Evolutionary conservation across 2,329 filamentous ascomycete species (phyloP).

Genomic region (Alternaria postmessia): DNA sequence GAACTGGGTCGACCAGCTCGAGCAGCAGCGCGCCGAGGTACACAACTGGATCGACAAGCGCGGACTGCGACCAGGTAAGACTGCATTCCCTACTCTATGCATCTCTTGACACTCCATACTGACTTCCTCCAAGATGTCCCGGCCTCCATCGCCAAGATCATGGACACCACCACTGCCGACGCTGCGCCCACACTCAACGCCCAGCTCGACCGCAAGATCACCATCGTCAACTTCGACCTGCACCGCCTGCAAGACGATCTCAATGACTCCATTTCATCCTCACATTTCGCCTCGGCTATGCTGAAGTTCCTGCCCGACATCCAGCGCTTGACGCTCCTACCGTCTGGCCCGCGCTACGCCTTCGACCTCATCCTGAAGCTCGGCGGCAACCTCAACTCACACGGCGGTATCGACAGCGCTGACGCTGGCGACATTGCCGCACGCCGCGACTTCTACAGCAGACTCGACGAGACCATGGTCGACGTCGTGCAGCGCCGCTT

Average conservation of each 20-base stretch:
- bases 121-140: constrained; percentile 59
- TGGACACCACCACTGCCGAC: constrained; percentile 60
- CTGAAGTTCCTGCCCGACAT: constrained; percentile 64
- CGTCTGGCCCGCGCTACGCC: constrained; percentile 58
- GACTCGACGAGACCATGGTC: constrained; percentile 61
- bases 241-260: constrained; percentile 64
- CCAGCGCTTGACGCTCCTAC: constrained; percentile 58
- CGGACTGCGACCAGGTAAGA: constrained; percentile 60
- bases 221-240: constrained; percentile 65
- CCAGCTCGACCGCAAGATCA: constrained; percentile 66
- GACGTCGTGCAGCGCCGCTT: constrained; percentile 61
- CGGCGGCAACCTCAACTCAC: constrained; percentile 63
- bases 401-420: constrained; percentile 60
- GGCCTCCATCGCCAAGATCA: constrained; percentile 60
- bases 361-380: constrained; percentile 65
- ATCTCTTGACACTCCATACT: constrained; percentile 8
- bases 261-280: constrained; percentile 62
- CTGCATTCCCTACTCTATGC: background rate
- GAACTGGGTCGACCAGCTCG: constrained; percentile 60
- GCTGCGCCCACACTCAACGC: constrained; percentile 62
- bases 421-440: constrained; percentile 59
- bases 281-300: constrained; percentile 63
- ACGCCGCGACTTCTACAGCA: constrained; percentile 59
- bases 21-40: constrained; percentile 61
- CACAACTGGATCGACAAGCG: constrained; percentile 65